Evolutionary conservation across 139 green algal species (phyloP).

Genomic region (Tetradesmus obliquus): DNA sequence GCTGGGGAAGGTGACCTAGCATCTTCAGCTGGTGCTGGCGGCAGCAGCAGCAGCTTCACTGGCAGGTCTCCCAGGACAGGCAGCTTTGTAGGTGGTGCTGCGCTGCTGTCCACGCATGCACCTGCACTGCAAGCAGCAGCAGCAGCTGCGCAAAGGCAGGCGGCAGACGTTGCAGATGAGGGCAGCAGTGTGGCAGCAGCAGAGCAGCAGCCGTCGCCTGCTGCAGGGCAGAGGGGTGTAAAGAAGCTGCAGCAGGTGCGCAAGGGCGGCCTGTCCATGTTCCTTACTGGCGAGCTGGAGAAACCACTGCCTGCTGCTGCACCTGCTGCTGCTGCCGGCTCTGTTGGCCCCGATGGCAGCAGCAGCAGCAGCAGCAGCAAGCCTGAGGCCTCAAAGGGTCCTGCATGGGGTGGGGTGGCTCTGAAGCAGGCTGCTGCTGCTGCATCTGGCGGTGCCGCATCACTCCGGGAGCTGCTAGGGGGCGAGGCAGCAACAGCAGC

Average conservation of each 20-base stretch:
- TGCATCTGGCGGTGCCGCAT: background rate
- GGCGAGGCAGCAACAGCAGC: conserved; percentile 1
- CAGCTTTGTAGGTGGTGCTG: background rate
- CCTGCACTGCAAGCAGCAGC: background rate
- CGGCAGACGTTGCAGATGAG: background rate
- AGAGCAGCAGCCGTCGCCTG: background rate
- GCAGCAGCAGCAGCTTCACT: background rate
- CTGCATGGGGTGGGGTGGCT: conserved; percentile 50
- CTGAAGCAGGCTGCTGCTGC: background rate
- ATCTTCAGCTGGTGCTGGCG: background rate
- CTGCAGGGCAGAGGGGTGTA: background rate
- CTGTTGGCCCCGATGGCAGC: background rate
- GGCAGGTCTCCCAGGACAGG: background rate
- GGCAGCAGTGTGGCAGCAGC: background rate
- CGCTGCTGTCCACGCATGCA: background rate
- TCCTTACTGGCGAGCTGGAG: conserved; percentile 74
- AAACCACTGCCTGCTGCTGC: conserved; percentile 8
- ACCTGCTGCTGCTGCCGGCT: background rate
- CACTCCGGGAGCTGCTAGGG: conserved; percentile 11
- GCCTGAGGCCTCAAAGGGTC: conserved; percentile 26
- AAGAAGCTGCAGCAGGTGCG: conserved; percentile 37
- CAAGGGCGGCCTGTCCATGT: conserved; percentile 80
- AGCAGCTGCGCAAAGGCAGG: background rate
- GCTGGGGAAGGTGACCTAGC: background rate
- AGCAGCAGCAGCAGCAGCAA: conserved; percentile 1